These are phyloP conservation scores for Aspergillus proliferans DNA, from an alignment of 2,329 filamentous ascomycete genomes.

Conservation along the genomic window DNA sequence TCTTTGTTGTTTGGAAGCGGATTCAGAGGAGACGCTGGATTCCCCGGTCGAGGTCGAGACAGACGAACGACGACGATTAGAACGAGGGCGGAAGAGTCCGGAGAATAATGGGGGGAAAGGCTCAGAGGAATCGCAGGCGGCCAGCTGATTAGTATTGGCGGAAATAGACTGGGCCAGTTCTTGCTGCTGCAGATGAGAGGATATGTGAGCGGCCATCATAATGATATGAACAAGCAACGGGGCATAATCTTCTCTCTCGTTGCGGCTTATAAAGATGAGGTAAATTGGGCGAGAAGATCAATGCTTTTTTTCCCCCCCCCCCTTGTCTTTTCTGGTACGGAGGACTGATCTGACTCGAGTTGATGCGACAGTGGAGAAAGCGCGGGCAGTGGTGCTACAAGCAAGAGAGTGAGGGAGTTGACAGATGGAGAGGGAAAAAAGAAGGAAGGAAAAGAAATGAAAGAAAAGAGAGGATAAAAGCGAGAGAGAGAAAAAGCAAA, in stretches of 20 bases:
- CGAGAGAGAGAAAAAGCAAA: not conserved
- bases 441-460: not conserved
- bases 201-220: constrained; percentile 28
- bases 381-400: not conserved
- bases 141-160: constrained; percentile 10
- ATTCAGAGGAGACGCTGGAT: not conserved
- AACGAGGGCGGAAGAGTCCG: constrained; percentile 18
- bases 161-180: constrained; percentile 20
- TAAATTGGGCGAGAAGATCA: no score
- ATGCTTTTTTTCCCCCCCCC: no score
- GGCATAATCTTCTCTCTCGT: constrained; percentile 11
- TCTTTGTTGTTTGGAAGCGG: constrained; percentile 18
- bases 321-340: not conserved
- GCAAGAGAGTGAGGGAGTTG: not conserved
- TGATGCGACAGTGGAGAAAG: not conserved
- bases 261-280: no score
- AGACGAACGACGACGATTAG: constrained; percentile 18
- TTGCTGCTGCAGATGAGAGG: constrained; percentile 20
- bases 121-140: constrained; percentile 15
- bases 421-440: not conserved
- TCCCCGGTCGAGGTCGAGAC: constrained; percentile 10
- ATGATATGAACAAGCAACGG: constrained; percentile 7
- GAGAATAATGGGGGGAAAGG: constrained; percentile 16
- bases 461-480: not conserved
- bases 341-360: not conserved